Percentiles rank a stretch among this genome's conserved stretches.
phyloP scores from a whole-genome alignment of 805 yeast species.

The Jamesozyma spencerorum region DNA sequence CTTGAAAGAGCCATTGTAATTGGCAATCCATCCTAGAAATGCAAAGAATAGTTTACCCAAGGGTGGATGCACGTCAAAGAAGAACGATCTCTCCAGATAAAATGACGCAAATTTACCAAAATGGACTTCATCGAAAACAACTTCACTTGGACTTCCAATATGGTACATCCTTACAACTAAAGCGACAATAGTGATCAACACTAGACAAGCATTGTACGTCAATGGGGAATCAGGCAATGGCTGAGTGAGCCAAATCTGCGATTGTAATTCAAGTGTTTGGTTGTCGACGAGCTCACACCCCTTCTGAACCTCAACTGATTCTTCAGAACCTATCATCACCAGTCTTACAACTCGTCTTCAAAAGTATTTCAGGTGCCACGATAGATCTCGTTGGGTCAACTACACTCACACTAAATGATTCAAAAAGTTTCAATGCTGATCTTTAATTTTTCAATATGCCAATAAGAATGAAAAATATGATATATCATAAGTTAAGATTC shows the following conservation, averaged over 20 bases:
- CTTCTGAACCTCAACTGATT: too few relatives aligned
- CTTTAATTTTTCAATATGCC: too few relatives aligned
- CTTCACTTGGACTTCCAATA: constrained; percentile 58
- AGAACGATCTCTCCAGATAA: constrained; percentile 81
- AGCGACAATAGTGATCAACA: constrained; percentile 55
- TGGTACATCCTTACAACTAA: constrained; percentile 55
- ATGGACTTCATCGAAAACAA: constrained; percentile 81
- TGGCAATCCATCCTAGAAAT: constrained; percentile 74
- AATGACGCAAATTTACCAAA: constrained; percentile 80
- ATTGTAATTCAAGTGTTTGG: neutral
- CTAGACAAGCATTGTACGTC: constrained; percentile 37
- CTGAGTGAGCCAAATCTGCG: neutral
- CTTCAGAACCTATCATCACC: too few relatives aligned
- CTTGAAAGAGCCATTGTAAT: constrained; percentile 83
- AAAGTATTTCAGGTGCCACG: too few relatives aligned
- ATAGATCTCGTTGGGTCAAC: too few relatives aligned
- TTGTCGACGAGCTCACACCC: neutral
- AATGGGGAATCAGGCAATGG: constrained; percentile 18
- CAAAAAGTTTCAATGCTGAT: too few relatives aligned
- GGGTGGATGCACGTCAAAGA: constrained; percentile 96
- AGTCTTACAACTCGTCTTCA: too few relatives aligned
- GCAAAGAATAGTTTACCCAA: constrained; percentile 91
- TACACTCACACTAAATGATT: too few relatives aligned
- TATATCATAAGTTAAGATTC: too few relatives aligned
- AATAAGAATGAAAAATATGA: too few relatives aligned